phyloP scores from a whole-genome alignment of 768 basidiomycete species.

The Russula griseocarnosa region DNA sequence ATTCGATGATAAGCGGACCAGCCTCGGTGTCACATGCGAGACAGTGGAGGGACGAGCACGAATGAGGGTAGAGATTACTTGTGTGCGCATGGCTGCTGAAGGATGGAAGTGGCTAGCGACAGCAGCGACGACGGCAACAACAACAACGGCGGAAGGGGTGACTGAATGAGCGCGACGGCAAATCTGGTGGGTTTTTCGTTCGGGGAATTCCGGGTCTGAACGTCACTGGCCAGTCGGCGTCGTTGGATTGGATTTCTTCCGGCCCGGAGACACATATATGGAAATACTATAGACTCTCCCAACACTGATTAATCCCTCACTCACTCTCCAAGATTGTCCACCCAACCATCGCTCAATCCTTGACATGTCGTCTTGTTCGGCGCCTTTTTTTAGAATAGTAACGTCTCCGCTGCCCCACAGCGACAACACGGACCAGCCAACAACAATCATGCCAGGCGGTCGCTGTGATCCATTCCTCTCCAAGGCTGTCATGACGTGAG shows the following conservation, averaged over 20 bases:
- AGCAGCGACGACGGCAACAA: constrained; percentile 15
- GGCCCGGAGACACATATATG: not conserved
- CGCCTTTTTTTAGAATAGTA: constrained; percentile 60
- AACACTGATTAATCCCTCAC: constrained; percentile 55
- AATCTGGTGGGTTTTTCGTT: constrained; percentile 17
- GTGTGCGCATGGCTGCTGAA: constrained; percentile 46
- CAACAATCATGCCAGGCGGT: constrained; percentile 93
- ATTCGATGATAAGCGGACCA: constrained; percentile 49
- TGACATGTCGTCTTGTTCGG: constrained; percentile 40
- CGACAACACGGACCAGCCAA: constrained; percentile 87
- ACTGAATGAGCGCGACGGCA: constrained; percentile 11
- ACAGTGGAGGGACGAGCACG: constrained; percentile 52
- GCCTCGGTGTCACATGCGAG: constrained; percentile 41
- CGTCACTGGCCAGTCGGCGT: not conserved
- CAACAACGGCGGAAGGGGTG: not conserved
- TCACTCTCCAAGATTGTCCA: constrained; percentile 55
- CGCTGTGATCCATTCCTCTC: constrained; percentile 78
- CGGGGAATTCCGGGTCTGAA: constrained; percentile 21
- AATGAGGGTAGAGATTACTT: constrained; percentile 57
- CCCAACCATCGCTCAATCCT: constrained; percentile 60
- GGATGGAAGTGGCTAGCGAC: constrained; percentile 10
- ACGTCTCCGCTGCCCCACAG: constrained; percentile 71
- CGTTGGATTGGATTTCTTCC: not conserved
- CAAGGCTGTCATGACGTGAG: constrained; percentile 64
- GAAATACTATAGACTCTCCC: constrained; percentile 30